Percentiles rank a stretch among this genome's conserved stretches.
Evolutionary conservation across 176 grass and related monocot species (phyloP).

Genomic region (Zea luxurians): DNA sequence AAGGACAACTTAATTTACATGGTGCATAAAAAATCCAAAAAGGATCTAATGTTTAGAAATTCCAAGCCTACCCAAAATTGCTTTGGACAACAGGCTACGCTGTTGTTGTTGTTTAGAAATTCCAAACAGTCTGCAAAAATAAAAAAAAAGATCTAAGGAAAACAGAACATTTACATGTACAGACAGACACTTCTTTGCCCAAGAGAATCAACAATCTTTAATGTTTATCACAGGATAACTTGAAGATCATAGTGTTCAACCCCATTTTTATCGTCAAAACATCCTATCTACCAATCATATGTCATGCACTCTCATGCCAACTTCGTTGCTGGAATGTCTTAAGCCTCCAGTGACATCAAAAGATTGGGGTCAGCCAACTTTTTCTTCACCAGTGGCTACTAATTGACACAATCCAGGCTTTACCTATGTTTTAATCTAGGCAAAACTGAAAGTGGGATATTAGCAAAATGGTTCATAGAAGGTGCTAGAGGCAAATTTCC

Average conservation of each 20-base stretch:
- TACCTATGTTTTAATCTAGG: background rate
- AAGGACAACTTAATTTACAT: conserved; percentile 27
- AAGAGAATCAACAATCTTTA: background rate
- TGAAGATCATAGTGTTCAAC: conserved; percentile 10
- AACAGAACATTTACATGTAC: background rate
- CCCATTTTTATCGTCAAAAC: conserved; percentile 11
- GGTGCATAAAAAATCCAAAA: background rate
- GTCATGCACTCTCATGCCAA: background rate
- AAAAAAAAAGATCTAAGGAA: background rate
- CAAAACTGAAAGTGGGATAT: background rate
- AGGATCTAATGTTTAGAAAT: background rate
- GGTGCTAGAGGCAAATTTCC: background rate
- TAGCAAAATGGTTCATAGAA: background rate
- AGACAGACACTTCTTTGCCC: background rate
- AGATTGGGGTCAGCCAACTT: conserved; percentile 1
- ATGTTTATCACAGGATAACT: background rate
- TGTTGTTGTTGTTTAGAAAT: background rate
- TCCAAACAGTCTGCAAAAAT: background rate
- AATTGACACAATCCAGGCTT: background rate
- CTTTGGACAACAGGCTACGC: too few relatives aligned
- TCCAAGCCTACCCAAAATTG: background rate
- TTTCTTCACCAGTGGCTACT: background rate
- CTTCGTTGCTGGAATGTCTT: background rate
- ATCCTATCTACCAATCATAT: background rate
- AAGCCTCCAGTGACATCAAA: background rate